Evolutionary conservation across 495 filamentous ascomycete genomes (phyloP).

Genomic region (Aspergillus biplanus): DNA sequence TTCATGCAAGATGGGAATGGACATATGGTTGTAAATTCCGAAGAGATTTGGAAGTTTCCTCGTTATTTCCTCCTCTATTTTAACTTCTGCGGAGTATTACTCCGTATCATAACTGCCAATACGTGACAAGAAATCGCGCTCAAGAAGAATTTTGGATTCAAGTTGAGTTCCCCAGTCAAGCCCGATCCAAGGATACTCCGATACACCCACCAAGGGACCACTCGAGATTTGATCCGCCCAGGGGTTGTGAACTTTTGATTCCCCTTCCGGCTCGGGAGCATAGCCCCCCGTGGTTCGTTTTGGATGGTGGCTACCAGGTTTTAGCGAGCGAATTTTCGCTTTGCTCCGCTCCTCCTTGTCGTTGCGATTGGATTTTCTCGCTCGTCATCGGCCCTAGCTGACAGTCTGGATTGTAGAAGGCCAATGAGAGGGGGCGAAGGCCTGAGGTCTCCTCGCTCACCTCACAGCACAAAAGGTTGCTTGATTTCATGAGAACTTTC

Average conservation of each 20-base stretch:
- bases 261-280: conserved; percentile 24
- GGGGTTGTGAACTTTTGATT: conserved; percentile 28
- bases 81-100: conserved; percentile 2
- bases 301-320: conserved; percentile 11
- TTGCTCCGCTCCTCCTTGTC: neutral
- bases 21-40: neutral
- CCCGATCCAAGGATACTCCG: conserved; percentile 22
- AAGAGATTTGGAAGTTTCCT: neutral
- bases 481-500: neutral
- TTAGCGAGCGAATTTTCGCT: conserved; percentile 5
- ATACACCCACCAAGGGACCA: conserved; percentile 15
- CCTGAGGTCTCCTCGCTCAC: neutral
- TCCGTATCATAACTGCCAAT: conserved; percentile 8
- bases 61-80: neutral
- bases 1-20: neutral
- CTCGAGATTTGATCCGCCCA: conserved; percentile 40
- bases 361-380: neutral
- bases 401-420: neutral
- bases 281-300: conserved; percentile 27
- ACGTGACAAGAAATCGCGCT: neutral
- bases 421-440: neutral
- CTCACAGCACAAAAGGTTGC: neutral
- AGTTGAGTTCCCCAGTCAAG: neutral
- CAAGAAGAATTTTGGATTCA: no score
- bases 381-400: conserved; percentile 1